Evolutionary conservation across 768 basidiomycete genomes (phyloP), one percentile per base, ranked within the genome.

Genomic region (Boletus sp.): DNA sequence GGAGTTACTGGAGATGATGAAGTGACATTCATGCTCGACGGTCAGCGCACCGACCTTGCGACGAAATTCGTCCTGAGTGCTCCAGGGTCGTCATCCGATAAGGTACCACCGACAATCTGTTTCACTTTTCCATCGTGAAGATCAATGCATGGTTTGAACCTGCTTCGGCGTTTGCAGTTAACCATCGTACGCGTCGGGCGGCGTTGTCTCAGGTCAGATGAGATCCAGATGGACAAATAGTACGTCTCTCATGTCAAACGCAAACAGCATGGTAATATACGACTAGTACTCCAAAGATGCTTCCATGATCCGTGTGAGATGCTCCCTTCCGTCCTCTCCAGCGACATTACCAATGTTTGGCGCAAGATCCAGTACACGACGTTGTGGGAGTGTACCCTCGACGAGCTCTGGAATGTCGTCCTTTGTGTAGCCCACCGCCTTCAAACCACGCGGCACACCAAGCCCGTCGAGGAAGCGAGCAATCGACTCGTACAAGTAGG

Each of bases 71-170:
- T 95, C 70, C 81, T 82, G 60, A 97, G 77, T 38, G 67, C 68
- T 23, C 77, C 73, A 7, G 88, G 82, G 33, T 80, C 68, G 23
- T 70, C 62, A 47, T 92, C 88, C 19, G 88, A 90, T 30, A 99
- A 79, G 5, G 93, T 95, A 4, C 95, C 93, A 40, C 97, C 97
- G 14, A 99, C 91, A 51, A 99, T 98, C 73, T 99, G 97, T 74
- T 98, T 98, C 54, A 99, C 97, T 64, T 93, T 79, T 6, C 97
- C 97, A 55, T 87, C 81, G 73, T 99, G 97, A 15, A 99, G 81
- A 72, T 99, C 97, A 63, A 99, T 98, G 69, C 97, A 99, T 19
- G 97, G 97, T 52, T 88, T 79, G 75, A 97, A 96, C 45, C 79
- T 69, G 63, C 79, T 83, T 49, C 61, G 64, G 25, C 65, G 64